Conservation (phyloP, 2,329 filamentous ascomycete genomes). For the Pseudocercospora cruenta region DNA sequence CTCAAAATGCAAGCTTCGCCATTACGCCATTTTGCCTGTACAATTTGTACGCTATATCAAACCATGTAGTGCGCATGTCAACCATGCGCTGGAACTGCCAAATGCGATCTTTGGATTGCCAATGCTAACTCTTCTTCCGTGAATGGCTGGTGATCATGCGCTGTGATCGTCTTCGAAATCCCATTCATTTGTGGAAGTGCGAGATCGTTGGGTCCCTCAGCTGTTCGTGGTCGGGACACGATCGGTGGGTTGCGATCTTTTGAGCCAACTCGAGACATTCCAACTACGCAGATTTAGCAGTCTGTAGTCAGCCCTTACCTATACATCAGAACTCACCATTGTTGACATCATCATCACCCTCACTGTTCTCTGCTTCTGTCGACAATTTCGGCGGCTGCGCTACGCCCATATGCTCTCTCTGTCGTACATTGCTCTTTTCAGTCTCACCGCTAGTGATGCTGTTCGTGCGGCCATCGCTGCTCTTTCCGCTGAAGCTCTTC, state of each 20-base stretch:
- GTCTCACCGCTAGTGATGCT: slow-evolving; percentile 29
- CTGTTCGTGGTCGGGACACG: slow-evolving; percentile 34
- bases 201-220: slow-evolving; percentile 25
- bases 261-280: slow-evolving; percentile 40
- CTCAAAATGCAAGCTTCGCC: not conserved
- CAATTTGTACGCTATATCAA: not conserved
- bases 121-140: slow-evolving; percentile 50
- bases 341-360: slow-evolving; percentile 51
- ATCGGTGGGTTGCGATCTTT: slow-evolving; percentile 29
- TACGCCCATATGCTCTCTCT: slow-evolving; percentile 26
- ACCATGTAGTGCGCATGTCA: not conserved
- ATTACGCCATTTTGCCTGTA: not conserved
- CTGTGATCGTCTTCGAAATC: slow-evolving; percentile 29
- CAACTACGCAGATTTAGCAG: slow-evolving; percentile 32
- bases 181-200: slow-evolving; percentile 26
- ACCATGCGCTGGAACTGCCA: slow-evolving; percentile 24
- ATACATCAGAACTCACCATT: slow-evolving; percentile 46
- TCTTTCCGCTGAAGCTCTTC: slow-evolving; percentile 29
- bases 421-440: slow-evolving; percentile 24
- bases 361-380: slow-evolving; percentile 44
- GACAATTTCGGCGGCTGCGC: slow-evolving; percentile 35
- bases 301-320: not conserved
- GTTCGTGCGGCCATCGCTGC: slow-evolving; percentile 20
- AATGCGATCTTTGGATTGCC: slow-evolving; percentile 47
- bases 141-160: slow-evolving; percentile 45